These are phyloP conservation scores for Aureobasidium mangrovei DNA, from an alignment of 2,329 filamentous ascomycete species.

Conservation along the genomic window DNA sequence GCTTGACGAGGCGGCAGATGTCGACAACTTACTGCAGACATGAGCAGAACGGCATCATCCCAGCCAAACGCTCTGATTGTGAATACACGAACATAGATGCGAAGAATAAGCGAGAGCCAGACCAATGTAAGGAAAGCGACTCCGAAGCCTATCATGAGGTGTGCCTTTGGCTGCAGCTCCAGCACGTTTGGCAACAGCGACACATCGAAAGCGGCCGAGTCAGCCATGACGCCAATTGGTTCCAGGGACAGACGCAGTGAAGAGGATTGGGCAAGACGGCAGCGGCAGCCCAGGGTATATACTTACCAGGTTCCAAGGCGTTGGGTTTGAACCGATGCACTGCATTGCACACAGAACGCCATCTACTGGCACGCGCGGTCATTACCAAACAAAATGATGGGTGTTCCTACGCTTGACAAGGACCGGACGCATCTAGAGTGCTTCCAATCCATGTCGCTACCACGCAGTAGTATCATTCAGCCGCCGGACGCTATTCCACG, in stretches of 20 bases:
- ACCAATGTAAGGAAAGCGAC: constrained; percentile 11
- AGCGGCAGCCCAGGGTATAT: not conserved
- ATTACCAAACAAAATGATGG: not conserved
- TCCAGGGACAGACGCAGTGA: not conserved
- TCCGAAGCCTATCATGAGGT: not conserved
- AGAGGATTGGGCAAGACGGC: not conserved
- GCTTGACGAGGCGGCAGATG: not conserved
- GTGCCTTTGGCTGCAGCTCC: not conserved
- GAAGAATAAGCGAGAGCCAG: constrained; percentile 4
- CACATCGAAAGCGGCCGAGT: not conserved
- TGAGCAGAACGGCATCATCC: constrained; percentile 14
- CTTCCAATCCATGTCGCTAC: not conserved
- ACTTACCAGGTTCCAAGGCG: not conserved
- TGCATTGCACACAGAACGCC: not conserved
- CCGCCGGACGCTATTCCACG: not conserved
- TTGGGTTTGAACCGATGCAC: not conserved
- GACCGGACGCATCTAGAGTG: not conserved
- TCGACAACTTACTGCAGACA: constrained; percentile 1
- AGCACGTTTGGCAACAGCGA: not conserved
- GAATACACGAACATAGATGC: constrained; percentile 13
- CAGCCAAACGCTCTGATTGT: constrained; percentile 15
- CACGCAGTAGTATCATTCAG: not conserved
- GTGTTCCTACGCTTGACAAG: no score
- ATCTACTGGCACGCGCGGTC: not conserved
- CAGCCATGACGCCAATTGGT: not conserved